These are phyloP conservation scores for Lasiodiplodia citricola DNA, from an alignment of 2,329 filamentous ascomycete species.

Conservation along the genomic window DNA sequence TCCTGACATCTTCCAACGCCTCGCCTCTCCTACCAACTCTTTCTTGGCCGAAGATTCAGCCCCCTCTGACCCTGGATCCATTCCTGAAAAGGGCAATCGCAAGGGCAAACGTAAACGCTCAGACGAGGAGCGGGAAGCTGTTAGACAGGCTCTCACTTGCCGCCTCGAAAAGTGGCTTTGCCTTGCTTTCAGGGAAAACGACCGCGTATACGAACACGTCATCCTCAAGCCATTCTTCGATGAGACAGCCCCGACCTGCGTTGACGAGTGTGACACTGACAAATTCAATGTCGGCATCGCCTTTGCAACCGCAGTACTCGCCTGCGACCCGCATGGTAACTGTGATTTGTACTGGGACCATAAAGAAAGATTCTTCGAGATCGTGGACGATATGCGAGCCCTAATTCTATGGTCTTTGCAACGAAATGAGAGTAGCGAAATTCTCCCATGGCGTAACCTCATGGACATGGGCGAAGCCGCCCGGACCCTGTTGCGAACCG, in stretches of 20 bases:
- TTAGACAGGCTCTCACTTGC: background rate
- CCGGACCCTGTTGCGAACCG: background rate
- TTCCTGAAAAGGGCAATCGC: background rate
- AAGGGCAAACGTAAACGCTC: constrained; percentile 5
- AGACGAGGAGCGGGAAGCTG: background rate
- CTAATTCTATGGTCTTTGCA: background rate
- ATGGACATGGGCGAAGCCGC: constrained; percentile 4
- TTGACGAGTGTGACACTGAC: background rate
- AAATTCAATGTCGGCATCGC: constrained; percentile 11
- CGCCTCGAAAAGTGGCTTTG: constrained; percentile 3
- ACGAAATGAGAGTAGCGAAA: background rate
- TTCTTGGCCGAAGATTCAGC: background rate
- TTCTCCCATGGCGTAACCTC: background rate
- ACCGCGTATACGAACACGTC: constrained; percentile 2
- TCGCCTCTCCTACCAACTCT: background rate
- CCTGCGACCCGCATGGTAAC: background rate
- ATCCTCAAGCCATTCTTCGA: constrained; percentile 10
- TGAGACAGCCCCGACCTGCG: background rate
- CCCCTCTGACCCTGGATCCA: background rate
- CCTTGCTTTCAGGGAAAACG: constrained; percentile 5
- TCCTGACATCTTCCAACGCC: too few species aligned
- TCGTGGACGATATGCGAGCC: constrained; percentile 3
- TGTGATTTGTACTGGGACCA: background rate
- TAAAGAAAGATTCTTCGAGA: background rate
- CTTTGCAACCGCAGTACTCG: constrained; percentile 8